A percentile compares a stretch with the other conserved stretches of the same genome.
Evolutionary conservation across 2,329 filamentous ascomycete species (phyloP).

Genomic region (Aspergillus brunneoviolaceus): DNA sequence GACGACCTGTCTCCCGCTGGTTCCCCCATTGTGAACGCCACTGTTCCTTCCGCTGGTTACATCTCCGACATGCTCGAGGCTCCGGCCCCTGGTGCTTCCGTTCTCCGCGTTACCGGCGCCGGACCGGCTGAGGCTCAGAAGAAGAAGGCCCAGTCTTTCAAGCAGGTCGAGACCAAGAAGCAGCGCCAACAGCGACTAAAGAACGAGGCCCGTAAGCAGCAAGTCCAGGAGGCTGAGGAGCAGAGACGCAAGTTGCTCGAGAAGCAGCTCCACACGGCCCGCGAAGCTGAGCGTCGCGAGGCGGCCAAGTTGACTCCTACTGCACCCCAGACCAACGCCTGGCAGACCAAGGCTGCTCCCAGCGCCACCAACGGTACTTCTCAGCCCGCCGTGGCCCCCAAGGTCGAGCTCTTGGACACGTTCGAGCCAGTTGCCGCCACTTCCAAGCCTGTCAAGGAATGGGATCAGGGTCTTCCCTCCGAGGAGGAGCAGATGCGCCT

Average conservation of each 20-base stretch:
- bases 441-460: conserved; percentile 34
- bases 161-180: conserved; percentile 84
- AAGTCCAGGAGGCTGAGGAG: conserved; percentile 74
- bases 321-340: conserved; percentile 50
- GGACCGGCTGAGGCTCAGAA: conserved; percentile 50
- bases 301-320: conserved; percentile 49
- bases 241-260: conserved; percentile 74
- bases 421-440: conserved; percentile 35
- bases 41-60: conserved; percentile 54
- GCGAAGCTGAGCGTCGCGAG: conserved; percentile 82
- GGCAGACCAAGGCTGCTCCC: conserved; percentile 47
- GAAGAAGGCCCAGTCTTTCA: conserved; percentile 59
- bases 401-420: conserved; percentile 43
- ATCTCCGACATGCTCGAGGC: conserved; percentile 92
- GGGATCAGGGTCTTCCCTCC: conserved; percentile 52
- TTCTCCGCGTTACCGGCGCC: conserved; percentile 74
- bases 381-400: conserved; percentile 18
- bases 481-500: conserved; percentile 62
- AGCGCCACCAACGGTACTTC: conserved; percentile 26
- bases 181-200: conserved; percentile 91
- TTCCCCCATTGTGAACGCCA: conserved; percentile 60
- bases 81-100: conserved; percentile 63
- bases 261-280: conserved; percentile 77
- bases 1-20: conserved; percentile 72
- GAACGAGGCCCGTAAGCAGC: conserved; percentile 73